Base-by-base conservation (phyloP, 768 basidiomycete species). In the Phlebiopsis flavidoalba region DNA sequence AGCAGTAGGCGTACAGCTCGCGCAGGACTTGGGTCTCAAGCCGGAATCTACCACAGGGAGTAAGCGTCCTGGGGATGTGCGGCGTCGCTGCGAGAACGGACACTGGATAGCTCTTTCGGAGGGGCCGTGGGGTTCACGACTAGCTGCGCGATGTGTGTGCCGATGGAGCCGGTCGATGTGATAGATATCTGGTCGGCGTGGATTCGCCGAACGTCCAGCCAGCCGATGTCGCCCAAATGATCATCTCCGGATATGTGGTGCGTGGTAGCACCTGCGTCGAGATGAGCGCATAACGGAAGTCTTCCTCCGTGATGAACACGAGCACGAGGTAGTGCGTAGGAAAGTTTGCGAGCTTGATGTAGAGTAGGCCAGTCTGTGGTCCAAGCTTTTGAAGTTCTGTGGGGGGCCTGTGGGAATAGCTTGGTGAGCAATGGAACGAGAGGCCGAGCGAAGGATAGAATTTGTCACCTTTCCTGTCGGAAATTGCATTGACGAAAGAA, bases 1-100 rank as follows among this genome's bases (percentile, higher is more conserved):
- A 91, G 75, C 91, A 95, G 71, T 93, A 95, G 36, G 86, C 87
- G 68, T 93, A 94, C 10, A 95, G 74, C 67, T 93, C 89, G 60
- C 88, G 79, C 17, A 94, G 73, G 6, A 87, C 82, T 65, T 85
- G 85, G 0, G 87, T 87, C 55, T 89, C 86, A 22, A 96, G 72
- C 62, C 85, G 78, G 70, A 92, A 93, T 49, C 76, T 74, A 19
- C 14, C 15, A 6, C 48, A 49, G 12, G 10, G 11, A 6, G 19
- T 19, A n/a, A 49, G 24, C 8, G 26, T 31, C 19, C 10, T 49
- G 48, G 11, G 17, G 3, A 49, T 49, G 19, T 15, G 24, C n/a
- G 48, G 26, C 6, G n/a, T 2, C 24, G 11, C 48, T 12, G 19
- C 3, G 19, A 15, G 24, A 49, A 26, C 48, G 6, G 3, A 49